Evolutionary conservation across 108 stramenopile species (phyloP).

Genomic region (Seminavis robusta): DNA sequence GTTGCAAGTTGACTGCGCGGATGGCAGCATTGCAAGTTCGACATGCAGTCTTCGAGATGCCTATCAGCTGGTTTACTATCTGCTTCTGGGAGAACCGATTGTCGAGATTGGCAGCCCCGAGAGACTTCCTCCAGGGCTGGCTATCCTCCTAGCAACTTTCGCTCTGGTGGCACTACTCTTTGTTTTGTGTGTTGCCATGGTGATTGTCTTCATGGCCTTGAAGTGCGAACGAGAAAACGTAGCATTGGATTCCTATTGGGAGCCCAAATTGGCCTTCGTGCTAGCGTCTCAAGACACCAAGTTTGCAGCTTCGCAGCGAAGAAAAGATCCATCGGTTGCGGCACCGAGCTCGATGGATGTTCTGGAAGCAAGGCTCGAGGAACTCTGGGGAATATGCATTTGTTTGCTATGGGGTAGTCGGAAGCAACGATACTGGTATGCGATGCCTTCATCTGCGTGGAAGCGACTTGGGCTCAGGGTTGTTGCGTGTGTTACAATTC

Average conservation of each 20-base stretch:
- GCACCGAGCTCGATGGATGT: neutral
- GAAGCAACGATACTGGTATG: neutral
- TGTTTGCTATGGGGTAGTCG: neutral
- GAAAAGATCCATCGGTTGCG: no score
- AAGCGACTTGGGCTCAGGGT: slow-evolving; percentile 4
- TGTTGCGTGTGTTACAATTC: slow-evolving; percentile 44
- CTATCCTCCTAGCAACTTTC: slow-evolving; percentile 18
- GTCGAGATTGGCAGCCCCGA: slow-evolving; percentile 7
- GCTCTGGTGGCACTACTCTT: slow-evolving; percentile 26
- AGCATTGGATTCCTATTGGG: slow-evolving; percentile 37
- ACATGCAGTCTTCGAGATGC: slow-evolving; percentile 31
- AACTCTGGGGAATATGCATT: neutral
- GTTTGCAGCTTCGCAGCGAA: neutral
- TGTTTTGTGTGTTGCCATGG: slow-evolving; percentile 17
- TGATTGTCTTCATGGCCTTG: slow-evolving; percentile 9
- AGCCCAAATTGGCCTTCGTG: slow-evolving; percentile 30
- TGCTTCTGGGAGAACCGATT: slow-evolving; percentile 30
- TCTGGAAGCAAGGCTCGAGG: neutral
- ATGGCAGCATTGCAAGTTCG: slow-evolving; percentile 2
- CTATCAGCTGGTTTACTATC: slow-evolving; percentile 27
- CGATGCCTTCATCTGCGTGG: neutral
- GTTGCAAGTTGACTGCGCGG: slow-evolving; percentile 19
- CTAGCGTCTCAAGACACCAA: neutral
- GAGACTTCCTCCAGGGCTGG: slow-evolving; percentile 2
- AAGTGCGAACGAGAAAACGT: slow-evolving; percentile 18